phyloP scores from a whole-genome alignment of 371 early-diverging fungal species.

The Sporodiniella umbellata region DNA sequence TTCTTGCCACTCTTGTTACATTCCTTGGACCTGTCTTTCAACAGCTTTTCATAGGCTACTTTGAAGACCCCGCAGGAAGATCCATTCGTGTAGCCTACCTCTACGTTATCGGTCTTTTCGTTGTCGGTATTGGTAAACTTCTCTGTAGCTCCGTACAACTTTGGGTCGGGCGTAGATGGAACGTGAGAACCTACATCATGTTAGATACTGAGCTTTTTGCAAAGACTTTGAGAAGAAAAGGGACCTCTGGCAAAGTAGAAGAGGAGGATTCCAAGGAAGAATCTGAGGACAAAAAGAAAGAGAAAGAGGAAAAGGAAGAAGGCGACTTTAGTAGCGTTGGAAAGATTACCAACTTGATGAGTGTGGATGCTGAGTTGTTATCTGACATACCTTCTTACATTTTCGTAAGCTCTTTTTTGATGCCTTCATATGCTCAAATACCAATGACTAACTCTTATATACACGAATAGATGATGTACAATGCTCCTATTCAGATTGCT shows the following conservation, averaged over 20 bases:
- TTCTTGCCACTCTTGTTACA: conserved; percentile 23
- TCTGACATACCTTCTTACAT: conserved; percentile 38
- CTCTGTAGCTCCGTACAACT: conserved; percentile 41
- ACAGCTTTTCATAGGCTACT: conserved; percentile 37
- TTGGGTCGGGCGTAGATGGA: conserved; percentile 48
- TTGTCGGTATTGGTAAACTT: conserved; percentile 32
- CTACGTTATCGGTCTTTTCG: conserved; percentile 45
- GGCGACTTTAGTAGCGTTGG: conserved; percentile 43
- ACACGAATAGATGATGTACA: conserved; percentile 48
- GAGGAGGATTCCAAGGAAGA: conserved; percentile 8
- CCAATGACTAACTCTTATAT: too few relatives aligned
- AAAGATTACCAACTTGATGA: conserved; percentile 81
- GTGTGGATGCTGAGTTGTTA: conserved; percentile 68
- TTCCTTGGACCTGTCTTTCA: conserved; percentile 45
- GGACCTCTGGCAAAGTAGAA: conserved; percentile 42
- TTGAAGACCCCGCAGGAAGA: conserved; percentile 22
- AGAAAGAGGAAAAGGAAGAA: conserved; percentile 13
- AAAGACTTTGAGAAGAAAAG: conserved; percentile 48
- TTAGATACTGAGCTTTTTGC: conserved; percentile 51
- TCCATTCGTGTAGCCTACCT: conserved; percentile 39
- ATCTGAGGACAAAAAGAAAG: conserved; percentile 4
- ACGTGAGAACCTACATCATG: conserved; percentile 42
- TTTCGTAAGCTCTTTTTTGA: conserved; percentile 27
- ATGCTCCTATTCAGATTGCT: conserved; percentile 49
- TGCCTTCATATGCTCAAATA: too few relatives aligned